Base-by-base conservation (phyloP, 106 monocot genomes). In the Acorus calamus region DNA sequence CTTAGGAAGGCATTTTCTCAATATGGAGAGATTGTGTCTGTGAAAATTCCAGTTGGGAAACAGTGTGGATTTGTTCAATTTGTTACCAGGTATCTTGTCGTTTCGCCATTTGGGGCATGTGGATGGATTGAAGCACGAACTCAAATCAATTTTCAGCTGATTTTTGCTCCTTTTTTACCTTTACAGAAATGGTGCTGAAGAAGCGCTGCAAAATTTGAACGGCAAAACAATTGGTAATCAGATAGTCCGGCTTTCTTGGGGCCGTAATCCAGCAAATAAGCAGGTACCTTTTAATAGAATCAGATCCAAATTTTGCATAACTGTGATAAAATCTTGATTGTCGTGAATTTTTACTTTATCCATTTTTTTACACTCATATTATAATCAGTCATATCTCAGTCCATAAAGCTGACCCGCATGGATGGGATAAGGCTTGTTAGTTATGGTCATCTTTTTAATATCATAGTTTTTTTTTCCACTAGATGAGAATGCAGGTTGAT, bases 31-130 rank as follows among this genome's bases (percentile, higher is more conserved):
- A 74, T 74, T 47, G 51, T 53, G 7, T 74, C 74, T 41, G 46
- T 74, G 14, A 74, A 74, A 67, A 74, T 74, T 60, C 74, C 74
- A 45, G 74, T 47, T 52, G 74, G 74, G 10, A 74, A 74, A 44
- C 74, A 74, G 48, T 74, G 74, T 49, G 74, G 74, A 3, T 74
- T 74, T 54, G 74, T 74, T 6, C 66, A 67, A 6, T 67, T 61
- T 60, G 59, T 68, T 11, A 51, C 66, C 13, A 67, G 74, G 67
- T 74, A 60, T n/a, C 46, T 60, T 2, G 11, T 8, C 12, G 55
- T 0, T 8, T 56, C 2, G n/a, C 11, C 41, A 48, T 11, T 49
- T 48, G 28, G 28, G 28, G 1, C 28, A 28, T 28, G 28, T 28
- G 28, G 28, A 28, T 28, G 28, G 28, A 28, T 28, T 28, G 28